These are phyloP conservation scores for Pachysandra terminalis DNA, from an alignment of 164 flowering plant species.

Conservation along the genomic window DNA sequence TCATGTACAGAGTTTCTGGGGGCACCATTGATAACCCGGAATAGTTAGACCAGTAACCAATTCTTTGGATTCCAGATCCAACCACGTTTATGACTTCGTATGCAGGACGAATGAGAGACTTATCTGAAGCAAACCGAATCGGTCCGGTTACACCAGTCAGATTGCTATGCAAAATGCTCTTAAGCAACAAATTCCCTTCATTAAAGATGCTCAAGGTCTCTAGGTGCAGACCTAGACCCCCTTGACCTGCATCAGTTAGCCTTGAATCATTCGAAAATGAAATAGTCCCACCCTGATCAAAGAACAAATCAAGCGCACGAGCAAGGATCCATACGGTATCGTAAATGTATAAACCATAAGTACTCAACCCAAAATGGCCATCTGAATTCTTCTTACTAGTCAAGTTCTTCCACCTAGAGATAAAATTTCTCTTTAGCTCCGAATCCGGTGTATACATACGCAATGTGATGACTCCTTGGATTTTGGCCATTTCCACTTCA, in stretches of 20 bases:
- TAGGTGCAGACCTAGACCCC: slow-evolving; percentile 13
- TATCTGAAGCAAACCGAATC: slow-evolving; percentile 20
- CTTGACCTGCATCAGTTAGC: slow-evolving; percentile 4
- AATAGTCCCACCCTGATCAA: slow-evolving; percentile 17
- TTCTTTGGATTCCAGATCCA: neutral
- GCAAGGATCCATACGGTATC: slow-evolving; percentile 35
- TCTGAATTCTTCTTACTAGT: neutral
- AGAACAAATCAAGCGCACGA: slow-evolving; percentile 22
- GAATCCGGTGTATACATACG: slow-evolving; percentile 20
- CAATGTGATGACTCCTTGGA: slow-evolving; percentile 25
- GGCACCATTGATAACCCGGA: slow-evolving; percentile 9
- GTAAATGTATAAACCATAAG: slow-evolving; percentile 22
- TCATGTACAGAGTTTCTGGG: slow-evolving; percentile 3
- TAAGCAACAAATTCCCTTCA: slow-evolving; percentile 21
- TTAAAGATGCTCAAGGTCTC: slow-evolving; percentile 20
- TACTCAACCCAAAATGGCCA: neutral
- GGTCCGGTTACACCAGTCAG: slow-evolving; percentile 25
- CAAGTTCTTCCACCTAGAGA: slow-evolving; percentile 19
- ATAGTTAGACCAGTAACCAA: slow-evolving; percentile 8
- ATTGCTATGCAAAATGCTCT: slow-evolving; percentile 8
- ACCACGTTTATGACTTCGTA: slow-evolving; percentile 21
- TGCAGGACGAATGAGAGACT: slow-evolving; percentile 25
- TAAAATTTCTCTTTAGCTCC: slow-evolving; percentile 9
- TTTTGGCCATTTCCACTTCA: neutral
- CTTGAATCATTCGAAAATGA: slow-evolving; percentile 22